phyloP scores from a whole-genome alignment of 352 stramenopile genomes.

The Globisporangium perplexum region DNA sequence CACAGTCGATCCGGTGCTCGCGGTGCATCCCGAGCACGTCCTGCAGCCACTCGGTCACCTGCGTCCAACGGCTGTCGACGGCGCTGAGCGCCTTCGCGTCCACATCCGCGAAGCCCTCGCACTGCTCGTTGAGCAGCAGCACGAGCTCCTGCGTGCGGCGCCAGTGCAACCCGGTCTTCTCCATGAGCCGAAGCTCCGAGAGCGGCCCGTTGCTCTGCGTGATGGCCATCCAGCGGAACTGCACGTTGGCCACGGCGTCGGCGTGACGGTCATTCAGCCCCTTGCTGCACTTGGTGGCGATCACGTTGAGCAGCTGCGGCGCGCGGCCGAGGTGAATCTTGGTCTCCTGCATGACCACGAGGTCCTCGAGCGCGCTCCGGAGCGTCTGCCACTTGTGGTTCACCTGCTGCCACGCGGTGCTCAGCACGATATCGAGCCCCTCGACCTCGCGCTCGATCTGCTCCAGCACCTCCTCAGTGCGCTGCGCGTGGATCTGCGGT shows the following conservation, averaged over 20 bases:
- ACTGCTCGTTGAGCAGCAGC: constrained; percentile 62
- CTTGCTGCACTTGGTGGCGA: constrained; percentile 46
- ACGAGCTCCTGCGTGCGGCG: constrained; percentile 65
- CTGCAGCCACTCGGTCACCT: constrained; percentile 63
- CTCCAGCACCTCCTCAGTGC: constrained; percentile 40
- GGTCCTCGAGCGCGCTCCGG: constrained; percentile 37
- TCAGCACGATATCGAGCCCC: constrained; percentile 55
- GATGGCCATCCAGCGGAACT: constrained; percentile 76
- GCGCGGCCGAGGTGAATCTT: constrained; percentile 59
- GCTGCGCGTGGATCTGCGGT: constrained; percentile 43
- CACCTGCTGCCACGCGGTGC: constrained; percentile 58
- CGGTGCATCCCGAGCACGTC: constrained; percentile 55
- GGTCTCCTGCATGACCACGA: constrained; percentile 50
- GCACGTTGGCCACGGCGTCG: constrained; percentile 53
- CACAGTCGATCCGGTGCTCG: constrained; percentile 59
- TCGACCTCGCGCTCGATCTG: constrained; percentile 45
- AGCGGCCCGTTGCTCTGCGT: constrained; percentile 50
- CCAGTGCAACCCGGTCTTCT: constrained; percentile 66
- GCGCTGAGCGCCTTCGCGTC: constrained; percentile 41
- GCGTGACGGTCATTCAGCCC: constrained; percentile 46
- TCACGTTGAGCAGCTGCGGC: constrained; percentile 41
- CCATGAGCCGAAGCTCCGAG: constrained; percentile 58
- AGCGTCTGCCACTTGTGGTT: constrained; percentile 47
- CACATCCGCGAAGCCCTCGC: constrained; percentile 55
- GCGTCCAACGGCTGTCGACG: constrained; percentile 49